These are phyloP conservation scores for Chlorella vulgaris DNA, from an alignment of 139 green algal species.

Conservation along the genomic window DNA sequence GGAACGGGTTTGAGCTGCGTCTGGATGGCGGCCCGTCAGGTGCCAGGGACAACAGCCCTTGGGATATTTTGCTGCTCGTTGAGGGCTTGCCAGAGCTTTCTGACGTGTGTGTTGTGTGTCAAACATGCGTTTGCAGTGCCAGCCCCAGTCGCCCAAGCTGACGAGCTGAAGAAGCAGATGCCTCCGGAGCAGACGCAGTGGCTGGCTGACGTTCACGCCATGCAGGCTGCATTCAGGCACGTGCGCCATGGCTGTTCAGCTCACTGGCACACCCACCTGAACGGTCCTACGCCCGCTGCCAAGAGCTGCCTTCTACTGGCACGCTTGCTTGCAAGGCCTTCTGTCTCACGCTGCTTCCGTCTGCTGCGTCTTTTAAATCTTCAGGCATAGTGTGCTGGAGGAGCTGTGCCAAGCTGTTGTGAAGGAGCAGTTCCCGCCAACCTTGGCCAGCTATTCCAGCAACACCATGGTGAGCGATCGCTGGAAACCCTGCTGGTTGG, in stretches of 20 bases:
- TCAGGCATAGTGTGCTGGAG: not conserved
- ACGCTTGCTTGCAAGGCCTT: no score
- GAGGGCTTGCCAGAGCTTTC: no score
- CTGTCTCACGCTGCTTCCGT: no score
- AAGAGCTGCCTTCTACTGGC: no score
- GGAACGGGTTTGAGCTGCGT: constrained; percentile 7
- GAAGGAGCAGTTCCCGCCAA: not conserved
- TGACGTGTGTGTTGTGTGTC: not conserved
- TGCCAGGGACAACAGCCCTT: no score
- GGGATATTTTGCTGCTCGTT: no score
- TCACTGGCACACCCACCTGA: no score
- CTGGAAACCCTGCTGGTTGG: no score
- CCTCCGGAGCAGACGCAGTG: constrained; percentile 11
- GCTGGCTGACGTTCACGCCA: constrained; percentile 5
- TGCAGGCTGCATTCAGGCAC: constrained; percentile 13
- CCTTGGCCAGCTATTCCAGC: not conserved
- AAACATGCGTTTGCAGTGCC: not conserved
- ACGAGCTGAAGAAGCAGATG: not conserved
- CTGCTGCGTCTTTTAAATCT: not conserved
- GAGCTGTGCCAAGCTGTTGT: not conserved
- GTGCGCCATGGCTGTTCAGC: no score
- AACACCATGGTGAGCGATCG: constrained; percentile 17
- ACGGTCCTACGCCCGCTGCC: no score
- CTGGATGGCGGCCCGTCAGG: constrained; percentile 14
- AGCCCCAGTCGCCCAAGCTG: not conserved